Conservation (phyloP, 495 filamentous ascomycete species). For the Penicillium coprophilum region DNA sequence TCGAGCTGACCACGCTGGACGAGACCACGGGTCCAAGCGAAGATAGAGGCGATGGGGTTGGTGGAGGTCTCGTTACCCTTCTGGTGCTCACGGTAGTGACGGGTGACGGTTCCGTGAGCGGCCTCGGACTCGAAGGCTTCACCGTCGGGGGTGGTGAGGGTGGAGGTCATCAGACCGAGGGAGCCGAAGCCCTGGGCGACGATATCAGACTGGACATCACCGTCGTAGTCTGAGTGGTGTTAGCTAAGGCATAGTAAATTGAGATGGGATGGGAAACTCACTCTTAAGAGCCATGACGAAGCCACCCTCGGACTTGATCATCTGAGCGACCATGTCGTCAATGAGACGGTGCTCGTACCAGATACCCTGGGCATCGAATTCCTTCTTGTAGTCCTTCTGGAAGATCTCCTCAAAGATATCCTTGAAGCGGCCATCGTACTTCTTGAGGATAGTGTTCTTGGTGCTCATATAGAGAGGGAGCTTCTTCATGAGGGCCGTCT, state of each 20-base stretch:
- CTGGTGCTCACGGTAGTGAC: constrained; percentile 98
- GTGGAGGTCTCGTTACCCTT: constrained; percentile 95
- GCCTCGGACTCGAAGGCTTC: constrained; percentile 97
- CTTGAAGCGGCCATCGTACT: constrained; percentile 97
- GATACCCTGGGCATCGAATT: constrained; percentile 86
- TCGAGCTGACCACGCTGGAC: constrained; percentile 89
- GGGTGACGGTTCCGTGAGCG: constrained; percentile 96
- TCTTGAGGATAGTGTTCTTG: constrained; percentile 99
- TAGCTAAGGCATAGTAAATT: constrained; percentile 3
- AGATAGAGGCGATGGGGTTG: constrained; percentile 98
- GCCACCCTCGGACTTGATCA: constrained; percentile 96
- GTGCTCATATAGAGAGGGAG: constrained; percentile 97
- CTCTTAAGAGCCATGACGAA: constrained; percentile 98
- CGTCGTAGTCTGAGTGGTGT: constrained; percentile 79
- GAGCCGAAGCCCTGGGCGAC: constrained; percentile 98
- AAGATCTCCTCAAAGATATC: constrained; percentile 99
- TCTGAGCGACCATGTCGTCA: constrained; percentile 99
- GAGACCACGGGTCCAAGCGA: constrained; percentile 97
- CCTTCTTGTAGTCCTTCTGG: constrained; percentile 78
- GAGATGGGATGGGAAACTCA: constrained; percentile 39
- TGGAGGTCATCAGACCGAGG: constrained; percentile 96
- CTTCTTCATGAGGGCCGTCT: constrained; percentile 82
- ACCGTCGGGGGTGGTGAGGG: constrained; percentile 91
- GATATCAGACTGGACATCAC: constrained; percentile 97
- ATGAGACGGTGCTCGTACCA: constrained; percentile 99